Percentiles rank a stretch among this genome's conserved stretches.
These are phyloP conservation scores for Neoscytalidium dimidiatum DNA, from an alignment of 2,329 filamentous ascomycete species.

Conservation along the genomic window DNA sequence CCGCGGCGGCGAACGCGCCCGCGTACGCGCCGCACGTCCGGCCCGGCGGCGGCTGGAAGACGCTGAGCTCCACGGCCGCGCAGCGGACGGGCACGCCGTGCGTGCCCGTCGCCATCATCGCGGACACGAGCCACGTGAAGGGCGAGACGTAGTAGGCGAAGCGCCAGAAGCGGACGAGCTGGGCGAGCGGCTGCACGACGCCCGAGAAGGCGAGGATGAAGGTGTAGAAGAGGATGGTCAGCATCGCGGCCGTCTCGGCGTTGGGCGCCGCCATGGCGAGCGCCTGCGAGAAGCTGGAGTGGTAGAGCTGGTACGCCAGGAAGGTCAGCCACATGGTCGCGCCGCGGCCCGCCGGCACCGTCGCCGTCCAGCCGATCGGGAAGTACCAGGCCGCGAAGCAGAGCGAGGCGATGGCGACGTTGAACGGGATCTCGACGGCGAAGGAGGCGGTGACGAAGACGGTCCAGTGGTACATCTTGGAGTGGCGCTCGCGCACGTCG, in stretches of 20 bases:
- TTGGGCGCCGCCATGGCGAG: slow-evolving; percentile 72
- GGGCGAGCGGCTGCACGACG: slow-evolving; percentile 60
- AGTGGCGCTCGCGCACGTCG: slow-evolving; percentile 62
- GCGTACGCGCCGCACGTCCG: slow-evolving; percentile 51
- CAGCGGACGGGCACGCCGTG: slow-evolving; percentile 52
- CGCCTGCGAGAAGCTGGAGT: slow-evolving; percentile 64
- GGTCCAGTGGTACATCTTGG: slow-evolving; percentile 74
- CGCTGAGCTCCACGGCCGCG: slow-evolving; percentile 41
- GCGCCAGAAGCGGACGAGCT: slow-evolving; percentile 71
- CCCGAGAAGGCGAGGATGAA: slow-evolving; percentile 64
- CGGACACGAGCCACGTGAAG: slow-evolving; percentile 63
- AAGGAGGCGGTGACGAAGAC: slow-evolving; percentile 73
- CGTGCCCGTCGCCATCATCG: slow-evolving; percentile 45
- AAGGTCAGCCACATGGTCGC: slow-evolving; percentile 45
- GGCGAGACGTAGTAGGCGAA: slow-evolving; percentile 73
- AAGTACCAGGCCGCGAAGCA: slow-evolving; percentile 71
- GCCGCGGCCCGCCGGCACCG: background rate
- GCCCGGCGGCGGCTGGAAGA: slow-evolving; percentile 44
- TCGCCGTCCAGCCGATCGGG: slow-evolving; percentile 31
- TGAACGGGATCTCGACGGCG: slow-evolving; percentile 70
- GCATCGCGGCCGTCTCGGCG: slow-evolving; percentile 68
- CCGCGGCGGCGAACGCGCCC: slow-evolving; percentile 37
- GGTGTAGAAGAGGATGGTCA: slow-evolving; percentile 58
- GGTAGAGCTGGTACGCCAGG: slow-evolving; percentile 57
- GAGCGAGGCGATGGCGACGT: slow-evolving; percentile 62